Base-by-base conservation (phyloP, 352 stramenopile species). In the Globisporangium iwayamae region DNA sequence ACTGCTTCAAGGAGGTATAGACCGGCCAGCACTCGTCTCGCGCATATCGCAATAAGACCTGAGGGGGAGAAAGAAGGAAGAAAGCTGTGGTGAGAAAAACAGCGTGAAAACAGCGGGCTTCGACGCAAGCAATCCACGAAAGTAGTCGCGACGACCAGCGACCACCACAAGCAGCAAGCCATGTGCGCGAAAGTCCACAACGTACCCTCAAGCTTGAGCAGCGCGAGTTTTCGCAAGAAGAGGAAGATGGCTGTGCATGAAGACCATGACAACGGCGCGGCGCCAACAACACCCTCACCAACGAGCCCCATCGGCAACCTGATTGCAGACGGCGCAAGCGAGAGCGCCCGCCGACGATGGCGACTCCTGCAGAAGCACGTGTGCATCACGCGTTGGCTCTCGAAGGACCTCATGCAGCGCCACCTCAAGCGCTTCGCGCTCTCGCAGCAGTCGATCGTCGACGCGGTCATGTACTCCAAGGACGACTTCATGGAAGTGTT, bases 331-430 rank as follows among this genome's bases (percentile, higher is more conserved):
- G 39, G 60, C 14, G 39, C 77, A 34, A 63, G 79, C 62, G 74
- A 77, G 55, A 70, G 56, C 11, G 74, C 74, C 16, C 75, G 70
- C 8, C 54, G 74, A 16, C 76, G 76, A 18, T 90, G 81, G 81
- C 76, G 76, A 14, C 60, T 89, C 39, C 67, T 90, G 41, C 79
- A 80, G 54, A 83, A 78, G 38, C 78, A 89, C 51, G 79, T 90
- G 28, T 81, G 81, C 58, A 83, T 85, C 65, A 83, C 76, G 25
- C 79, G 81, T 58, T 84, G 81, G 80, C 70, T 87, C n/a, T 70
- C 74, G 4, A 79, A 82, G 59, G 77, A 89, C 58, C 56, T 86
- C 13, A 43, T 72, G 59, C 62, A 65, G 20, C 73, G 79, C 11
- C 76, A 84, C 56, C 50, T 78, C 22, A 78, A 80, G 30, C 78